These are phyloP conservation scores for Arthrobotrys megalospora DNA, from an alignment of 2,329 filamentous ascomycete genomes.

Conservation along the genomic window DNA sequence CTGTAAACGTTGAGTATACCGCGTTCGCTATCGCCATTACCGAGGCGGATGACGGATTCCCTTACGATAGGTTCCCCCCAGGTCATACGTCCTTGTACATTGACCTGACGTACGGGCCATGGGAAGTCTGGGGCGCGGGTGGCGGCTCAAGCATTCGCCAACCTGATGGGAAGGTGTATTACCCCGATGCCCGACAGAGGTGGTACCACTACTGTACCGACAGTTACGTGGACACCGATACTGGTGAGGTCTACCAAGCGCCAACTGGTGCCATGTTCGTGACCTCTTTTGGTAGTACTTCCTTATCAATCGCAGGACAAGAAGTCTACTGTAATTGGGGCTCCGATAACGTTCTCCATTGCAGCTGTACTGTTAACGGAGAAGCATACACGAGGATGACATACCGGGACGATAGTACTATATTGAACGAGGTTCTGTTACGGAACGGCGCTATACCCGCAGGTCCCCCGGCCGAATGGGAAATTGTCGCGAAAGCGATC, in stretches of 20 bases:
- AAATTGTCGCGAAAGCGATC: conserved; percentile 1
- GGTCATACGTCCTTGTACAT: background rate
- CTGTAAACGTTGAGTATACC: conserved; percentile 5
- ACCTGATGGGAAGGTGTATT: conserved; percentile 3
- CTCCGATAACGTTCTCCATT: conserved; percentile 1
- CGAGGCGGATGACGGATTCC: background rate
- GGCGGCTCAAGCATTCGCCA: background rate
- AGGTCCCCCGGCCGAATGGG: background rate
- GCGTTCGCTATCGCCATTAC: background rate
- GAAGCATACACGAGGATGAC: background rate
- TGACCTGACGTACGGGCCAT: background rate
- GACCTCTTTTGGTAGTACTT: background rate
- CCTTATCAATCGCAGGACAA: background rate
- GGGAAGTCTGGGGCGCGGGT: background rate
- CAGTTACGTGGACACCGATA: background rate
- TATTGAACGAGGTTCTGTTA: background rate
- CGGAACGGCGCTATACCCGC: background rate
- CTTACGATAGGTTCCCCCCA: background rate
- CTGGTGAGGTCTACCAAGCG: background rate
- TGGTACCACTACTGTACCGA: conserved; percentile 3
- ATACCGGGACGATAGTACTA: background rate
- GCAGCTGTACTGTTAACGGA: conserved; percentile 15
- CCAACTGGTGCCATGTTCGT: background rate
- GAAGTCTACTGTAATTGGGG: conserved; percentile 13
- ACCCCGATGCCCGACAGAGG: background rate